These are phyloP conservation scores for Paralagenidium karlingii DNA, from an alignment of 352 stramenopile species.

Conservation along the genomic window DNA sequence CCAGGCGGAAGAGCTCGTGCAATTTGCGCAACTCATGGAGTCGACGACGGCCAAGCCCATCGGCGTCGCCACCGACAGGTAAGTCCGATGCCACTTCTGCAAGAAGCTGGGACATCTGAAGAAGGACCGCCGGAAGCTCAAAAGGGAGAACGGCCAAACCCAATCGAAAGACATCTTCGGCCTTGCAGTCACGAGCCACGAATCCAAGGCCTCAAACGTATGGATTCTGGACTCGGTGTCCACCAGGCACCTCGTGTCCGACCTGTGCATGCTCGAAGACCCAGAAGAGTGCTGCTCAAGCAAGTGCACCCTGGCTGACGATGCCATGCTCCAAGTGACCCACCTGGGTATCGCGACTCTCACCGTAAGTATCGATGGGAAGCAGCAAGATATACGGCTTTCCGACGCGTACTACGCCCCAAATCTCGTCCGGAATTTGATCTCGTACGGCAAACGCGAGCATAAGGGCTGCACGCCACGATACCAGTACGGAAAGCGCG, in stretches of 20 bases:
- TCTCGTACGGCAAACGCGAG: neutral
- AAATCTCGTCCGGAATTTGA: neutral
- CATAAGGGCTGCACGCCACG: neutral
- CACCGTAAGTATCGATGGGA: neutral
- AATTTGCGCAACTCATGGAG: constrained; percentile 1
- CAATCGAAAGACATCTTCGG: neutral
- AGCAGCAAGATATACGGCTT: neutral
- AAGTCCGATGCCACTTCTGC: neutral
- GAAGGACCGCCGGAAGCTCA: neutral
- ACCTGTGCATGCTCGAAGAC: neutral
- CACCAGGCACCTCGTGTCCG: neutral
- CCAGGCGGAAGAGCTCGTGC: constrained; percentile 4
- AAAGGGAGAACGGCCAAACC: neutral
- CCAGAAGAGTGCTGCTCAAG: neutral
- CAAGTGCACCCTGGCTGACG: neutral
- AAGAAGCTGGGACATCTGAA: neutral
- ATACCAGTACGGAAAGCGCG: neutral
- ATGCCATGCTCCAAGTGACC: neutral
- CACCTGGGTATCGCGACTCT: neutral
- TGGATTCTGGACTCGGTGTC: neutral
- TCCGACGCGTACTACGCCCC: neutral
- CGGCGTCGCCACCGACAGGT: neutral
- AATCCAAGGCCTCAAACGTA: neutral
- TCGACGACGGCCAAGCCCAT: neutral
- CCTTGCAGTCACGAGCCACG: neutral